Evolutionary conservation across 2,329 filamentous ascomycete genomes (phyloP).

Genomic region (Cladosporium sp.): DNA sequence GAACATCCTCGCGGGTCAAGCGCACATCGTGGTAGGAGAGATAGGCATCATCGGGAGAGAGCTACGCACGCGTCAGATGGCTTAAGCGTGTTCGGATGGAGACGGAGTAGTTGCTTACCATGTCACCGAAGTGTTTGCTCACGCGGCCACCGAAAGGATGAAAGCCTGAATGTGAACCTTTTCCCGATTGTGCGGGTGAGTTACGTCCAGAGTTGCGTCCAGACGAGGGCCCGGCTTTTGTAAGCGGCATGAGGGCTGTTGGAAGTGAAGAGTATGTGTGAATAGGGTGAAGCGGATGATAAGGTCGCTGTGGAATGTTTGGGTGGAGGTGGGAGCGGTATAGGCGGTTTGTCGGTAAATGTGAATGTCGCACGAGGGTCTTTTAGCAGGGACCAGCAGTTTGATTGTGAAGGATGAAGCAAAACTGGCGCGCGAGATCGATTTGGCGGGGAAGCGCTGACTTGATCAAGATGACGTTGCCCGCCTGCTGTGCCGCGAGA

Average conservation of each 20-base stretch:
- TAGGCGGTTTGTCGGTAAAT: background rate
- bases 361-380: too few species aligned
- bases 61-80: conserved; percentile 26
- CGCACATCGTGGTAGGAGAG: conserved; percentile 55
- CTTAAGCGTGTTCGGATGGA: background rate
- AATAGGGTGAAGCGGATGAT: background rate
- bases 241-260: conserved; percentile 15
- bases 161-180: conserved; percentile 33
- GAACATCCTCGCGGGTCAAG: conserved; percentile 88
- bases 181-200: conserved; percentile 7
- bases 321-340: background rate
- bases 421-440: too few species aligned
- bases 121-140: conserved; percentile 47
- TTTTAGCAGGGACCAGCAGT: too few species aligned
- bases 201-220: conserved; percentile 13
- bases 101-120: conserved; percentile 5
- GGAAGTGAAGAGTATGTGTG: background rate
- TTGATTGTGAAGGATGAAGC: too few species aligned
- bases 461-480: too few species aligned
- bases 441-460: too few species aligned
- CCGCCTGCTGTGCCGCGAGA: too few species aligned
- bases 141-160: conserved; percentile 52
- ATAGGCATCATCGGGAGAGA: conserved; percentile 63
- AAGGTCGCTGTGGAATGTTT: background rate
- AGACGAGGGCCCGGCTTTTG: conserved; percentile 15